Evolutionary conservation across 345 rosid species (phyloP), one percentile per base, ranked within the genome.

Genomic region (Eucalyptus marginata): DNA sequence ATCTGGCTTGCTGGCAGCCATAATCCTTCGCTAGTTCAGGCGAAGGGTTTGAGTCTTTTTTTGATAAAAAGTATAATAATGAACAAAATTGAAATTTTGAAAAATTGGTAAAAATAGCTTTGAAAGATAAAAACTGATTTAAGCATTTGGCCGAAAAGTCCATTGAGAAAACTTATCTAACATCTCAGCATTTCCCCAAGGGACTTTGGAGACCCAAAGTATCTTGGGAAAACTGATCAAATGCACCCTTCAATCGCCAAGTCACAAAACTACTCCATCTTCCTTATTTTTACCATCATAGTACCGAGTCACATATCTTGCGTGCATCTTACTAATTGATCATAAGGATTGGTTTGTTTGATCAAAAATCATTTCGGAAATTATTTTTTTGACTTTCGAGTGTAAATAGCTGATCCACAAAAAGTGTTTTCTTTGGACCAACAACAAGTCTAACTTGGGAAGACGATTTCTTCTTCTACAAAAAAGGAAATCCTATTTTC

Each of bases 1-100:
- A 52, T 52, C 0, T 18, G 0, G 4, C 58, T 52, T 2, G 4
- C 0, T 0, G 1, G 3, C 0, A 52, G 4, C 24, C 58, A 52
- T 52, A 52, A 10, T 52, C 58, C 5, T 52, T 52, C 0, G 4
- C 0, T 4, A 52, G 0, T 18, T 1, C 0, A 2, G 1, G 58
- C 0, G 0, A 52, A 52, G 10, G 25, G 25, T 52, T 52, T 52
- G 0, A 10, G 25, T 52, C 25, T 0, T 52, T 52, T 52, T 52
- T 52, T 18, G 8, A 52, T 52, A 20, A 52, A 52, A 52, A 52
- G 5, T 52, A 18, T 52, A 52, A 52, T 0, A 52, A 3, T 0
- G 10, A 0, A 20, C 25, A 52, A 52, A 3, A 1, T 52, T 0
- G 2, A 52, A 52, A 52, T 18, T 7, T 52, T 18, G 25, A 52